These are phyloP conservation scores for Nigrospora sphaerica DNA, from an alignment of 2,329 filamentous ascomycete species.

Conservation along the genomic window DNA sequence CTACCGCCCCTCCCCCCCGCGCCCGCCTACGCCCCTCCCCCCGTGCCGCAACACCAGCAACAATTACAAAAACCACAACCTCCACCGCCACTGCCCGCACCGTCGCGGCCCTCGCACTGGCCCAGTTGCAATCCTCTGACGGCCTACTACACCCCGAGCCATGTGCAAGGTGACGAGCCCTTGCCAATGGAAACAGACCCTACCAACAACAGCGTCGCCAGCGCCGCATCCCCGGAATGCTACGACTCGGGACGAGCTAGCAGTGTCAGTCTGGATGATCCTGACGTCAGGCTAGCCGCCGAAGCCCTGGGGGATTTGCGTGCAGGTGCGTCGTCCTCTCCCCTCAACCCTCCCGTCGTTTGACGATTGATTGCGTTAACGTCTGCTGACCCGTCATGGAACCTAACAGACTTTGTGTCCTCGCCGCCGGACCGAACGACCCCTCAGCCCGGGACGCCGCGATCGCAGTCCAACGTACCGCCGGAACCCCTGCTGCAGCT, in stretches of 20 bases:
- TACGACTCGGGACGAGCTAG: conserved; percentile 35
- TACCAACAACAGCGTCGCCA: conserved; percentile 30
- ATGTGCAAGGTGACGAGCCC: conserved; percentile 35
- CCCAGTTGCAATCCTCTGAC: conserved; percentile 42
- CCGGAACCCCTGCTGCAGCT: conserved; percentile 79
- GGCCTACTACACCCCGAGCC: conserved; percentile 37
- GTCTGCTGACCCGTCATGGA: not conserved
- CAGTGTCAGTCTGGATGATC: conserved; percentile 56
- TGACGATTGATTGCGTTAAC: no score
- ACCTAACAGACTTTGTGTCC: conserved; percentile 54
- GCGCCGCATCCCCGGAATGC: conserved; percentile 38
- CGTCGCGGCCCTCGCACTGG: conserved; percentile 31
- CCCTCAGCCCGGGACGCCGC: conserved; percentile 31
- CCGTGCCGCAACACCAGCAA: conserved; percentile 16
- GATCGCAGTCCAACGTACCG: conserved; percentile 30
- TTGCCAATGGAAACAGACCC: conserved; percentile 41
- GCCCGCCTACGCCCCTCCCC: conserved; percentile 12
- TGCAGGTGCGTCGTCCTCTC: conserved; percentile 50
- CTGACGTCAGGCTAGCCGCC: conserved; percentile 62
- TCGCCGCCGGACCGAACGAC: conserved; percentile 46
- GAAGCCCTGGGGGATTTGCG: conserved; percentile 69
- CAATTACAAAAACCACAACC: no score
- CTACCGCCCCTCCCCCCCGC: conserved; percentile 6
- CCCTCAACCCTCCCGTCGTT: no score
- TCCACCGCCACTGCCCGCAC: conserved; percentile 9